Evolutionary conservation across 176 grass and related monocot species (phyloP), one percentile per base, ranked within the genome.

Genomic region (Elaeis guineensis): DNA sequence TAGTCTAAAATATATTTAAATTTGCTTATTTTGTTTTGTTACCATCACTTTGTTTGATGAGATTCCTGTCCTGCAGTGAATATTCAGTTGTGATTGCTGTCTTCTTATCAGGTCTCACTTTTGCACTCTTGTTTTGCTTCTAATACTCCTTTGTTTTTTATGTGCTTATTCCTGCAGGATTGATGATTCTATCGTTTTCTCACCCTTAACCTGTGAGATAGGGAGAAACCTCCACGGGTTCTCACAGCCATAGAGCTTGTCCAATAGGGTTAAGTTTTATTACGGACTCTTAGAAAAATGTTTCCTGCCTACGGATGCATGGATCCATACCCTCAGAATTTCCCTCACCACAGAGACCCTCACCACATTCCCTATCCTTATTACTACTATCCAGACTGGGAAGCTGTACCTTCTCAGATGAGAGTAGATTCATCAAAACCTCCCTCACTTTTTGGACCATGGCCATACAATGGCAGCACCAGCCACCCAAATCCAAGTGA

Each of bases 241-340:
- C 35, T 44, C 9, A 44, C 35, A 12, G 35, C 35, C 35, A 44
- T 12, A 14, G 24, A 59, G 30, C 57, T 16, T 59, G 21, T 16
- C 21, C 16, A 16, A 19, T 28, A 30, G 23, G 23, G 19, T 32
- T 17, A 26, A 66, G 17, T 14, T 4, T 25, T 67, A 67, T 18
- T 16, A 15, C 9, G 0, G 14, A 12, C 9, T 44, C 55, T 50
- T 54, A 20, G 28, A 54, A 74, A 30, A 29, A 86, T 90, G 90
- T 79, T 81, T 74, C 77, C 77, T 1, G 20, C 77, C 25, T 83
- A 74, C 49, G 58, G 64, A 25, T 82, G 74, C 69, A 83, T 89
- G 90, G 82, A 89, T 56, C 76, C 85, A 71, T 86, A 86, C 61
- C 24, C 51, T 30, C 64, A 55, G 16, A 32, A 48, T 52, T 66